Conservation (phyloP, 2,329 filamentous ascomycete species). For the Calonectria pseudoturangicola region DNA sequence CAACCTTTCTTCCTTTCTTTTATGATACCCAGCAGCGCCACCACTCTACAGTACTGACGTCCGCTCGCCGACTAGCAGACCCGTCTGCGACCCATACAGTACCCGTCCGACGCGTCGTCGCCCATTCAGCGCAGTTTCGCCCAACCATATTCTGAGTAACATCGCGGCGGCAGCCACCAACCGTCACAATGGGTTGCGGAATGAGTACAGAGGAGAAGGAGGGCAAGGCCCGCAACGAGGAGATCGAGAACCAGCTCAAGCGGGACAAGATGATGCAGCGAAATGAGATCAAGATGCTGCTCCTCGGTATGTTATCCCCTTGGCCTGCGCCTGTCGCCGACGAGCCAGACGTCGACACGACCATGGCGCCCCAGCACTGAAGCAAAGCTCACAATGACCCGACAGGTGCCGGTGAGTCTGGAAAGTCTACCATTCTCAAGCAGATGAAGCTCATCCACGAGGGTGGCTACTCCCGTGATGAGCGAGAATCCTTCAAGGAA, state of each 20-base stretch:
- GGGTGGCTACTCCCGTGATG: conserved; percentile 96
- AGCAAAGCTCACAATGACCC: conserved; percentile 55
- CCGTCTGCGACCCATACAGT: conserved; percentile 45
- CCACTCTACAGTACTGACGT: conserved; percentile 45
- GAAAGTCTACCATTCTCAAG: conserved; percentile 98
- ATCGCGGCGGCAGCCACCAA: conserved; percentile 50
- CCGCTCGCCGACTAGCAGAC: conserved; percentile 42
- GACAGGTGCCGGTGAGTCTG: conserved; percentile 92
- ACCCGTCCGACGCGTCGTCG: conserved; percentile 47
- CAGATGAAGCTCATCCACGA: conserved; percentile 99
- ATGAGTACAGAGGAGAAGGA: conserved; percentile 99
- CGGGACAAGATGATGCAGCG: conserved; percentile 98
- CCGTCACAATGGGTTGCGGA: conserved; percentile 96
- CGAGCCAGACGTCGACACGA: too few species aligned
- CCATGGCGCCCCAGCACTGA: background rate
- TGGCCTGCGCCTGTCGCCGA: background rate
- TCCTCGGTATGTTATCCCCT: conserved; percentile 81
- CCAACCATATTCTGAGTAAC: conserved; percentile 38
- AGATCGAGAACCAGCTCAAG: conserved; percentile 99
- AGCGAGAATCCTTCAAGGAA: conserved; percentile 82
- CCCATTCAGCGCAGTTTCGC: conserved; percentile 38
- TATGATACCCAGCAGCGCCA: conserved; percentile 46
- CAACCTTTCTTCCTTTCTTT: conserved; percentile 47
- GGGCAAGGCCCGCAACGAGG: conserved; percentile 99
- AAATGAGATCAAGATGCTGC: conserved; percentile 99